Base-by-base conservation (phyloP, 495 filamentous ascomycete species). In the Penicillium coffeae region DNA sequence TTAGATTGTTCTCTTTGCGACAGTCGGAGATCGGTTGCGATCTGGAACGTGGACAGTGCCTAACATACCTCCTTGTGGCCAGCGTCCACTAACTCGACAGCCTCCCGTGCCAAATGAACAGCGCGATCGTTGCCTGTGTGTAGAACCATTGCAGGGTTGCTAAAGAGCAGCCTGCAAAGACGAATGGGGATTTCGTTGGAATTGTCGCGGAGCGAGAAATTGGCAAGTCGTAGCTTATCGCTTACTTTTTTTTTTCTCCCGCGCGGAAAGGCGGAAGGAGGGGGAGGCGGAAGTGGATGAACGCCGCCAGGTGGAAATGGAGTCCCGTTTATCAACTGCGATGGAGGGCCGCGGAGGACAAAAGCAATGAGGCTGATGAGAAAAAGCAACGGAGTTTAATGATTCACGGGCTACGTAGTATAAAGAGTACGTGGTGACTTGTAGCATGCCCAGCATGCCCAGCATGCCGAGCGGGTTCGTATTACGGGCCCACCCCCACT, bases 121-220 rank as follows among this genome's bases (percentile, higher is more conserved):
- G 76, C 76, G 65, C 72, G 72, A 55, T 74, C 72, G 61, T 78
- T 69, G 38, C 67, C 65, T 34, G 69, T 66, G 59, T 64, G 59
- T 52, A 68, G 63, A 45, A 77, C 68, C 75, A 78, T 79, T 69
- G 68, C 72, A 70, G 61, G 54, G 54, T 50, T 57, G 60, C 51
- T 45, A 43, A 46, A 33, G 48, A 45, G 45, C 46, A 41, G 41
- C 51, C 36, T 42, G 45, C 35, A 46, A 37, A 36, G 21, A 50
- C 19, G 39, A 38, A 20, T 42, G 37, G 7, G 21, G 50, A 27
- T 3, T 1, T 21, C n/a, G 12, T 45, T 5, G 6, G 25, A 38
- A 40, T 51, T 15, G 42, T n/a, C 18, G 45, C 32, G 18, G 25
- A 41, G 20, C 32, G 32, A 35, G 21, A 38, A 21, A 32, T 20